These are phyloP conservation scores for Oryza glaberrima DNA, from an alignment of 176 grass and related monocot species.

Conservation along the genomic window DNA sequence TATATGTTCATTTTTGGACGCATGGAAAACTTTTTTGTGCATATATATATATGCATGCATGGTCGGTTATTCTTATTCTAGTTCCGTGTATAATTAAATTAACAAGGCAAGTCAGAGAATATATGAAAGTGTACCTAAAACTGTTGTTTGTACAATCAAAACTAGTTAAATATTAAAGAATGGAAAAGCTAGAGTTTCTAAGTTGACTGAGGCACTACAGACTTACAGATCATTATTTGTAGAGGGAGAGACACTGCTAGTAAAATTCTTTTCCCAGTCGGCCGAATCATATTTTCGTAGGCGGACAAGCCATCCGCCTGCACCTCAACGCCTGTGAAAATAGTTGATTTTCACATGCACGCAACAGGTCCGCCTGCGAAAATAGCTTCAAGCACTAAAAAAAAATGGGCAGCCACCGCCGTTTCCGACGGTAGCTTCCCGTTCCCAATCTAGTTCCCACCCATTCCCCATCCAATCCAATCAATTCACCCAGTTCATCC, in stretches of 20 bases:
- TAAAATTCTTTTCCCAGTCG: too few relatives aligned
- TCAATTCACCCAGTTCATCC: too few relatives aligned
- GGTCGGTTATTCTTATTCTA: slow-evolving; percentile 3
- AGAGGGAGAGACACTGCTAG: not conserved
- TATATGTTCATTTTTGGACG: slow-evolving; percentile 1
- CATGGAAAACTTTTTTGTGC: not conserved
- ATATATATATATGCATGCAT: not conserved
- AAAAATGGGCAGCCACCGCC: too few relatives aligned
- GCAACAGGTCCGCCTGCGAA: too few relatives aligned
- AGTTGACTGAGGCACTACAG: not conserved
- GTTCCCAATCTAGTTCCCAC: too few relatives aligned
- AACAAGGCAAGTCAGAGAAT: not conserved
- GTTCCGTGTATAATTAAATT: slow-evolving; percentile 12
- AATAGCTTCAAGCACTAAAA: too few relatives aligned
- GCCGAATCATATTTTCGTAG: too few relatives aligned
- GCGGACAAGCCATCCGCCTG: too few relatives aligned
- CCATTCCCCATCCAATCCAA: too few relatives aligned
- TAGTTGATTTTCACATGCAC: too few relatives aligned
- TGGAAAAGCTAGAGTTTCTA: not conserved
- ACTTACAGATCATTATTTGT: not conserved
- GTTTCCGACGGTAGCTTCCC: too few relatives aligned
- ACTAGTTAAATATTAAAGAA: not conserved
- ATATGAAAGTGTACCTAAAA: not conserved
- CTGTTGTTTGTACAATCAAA: not conserved
- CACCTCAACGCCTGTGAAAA: too few relatives aligned